Percentiles rank a stretch among this genome's conserved stretches.
Evolutionary conservation across 1,284 basidiomycete species (phyloP).

Genomic region (Cystobasidium slooffiae): DNA sequence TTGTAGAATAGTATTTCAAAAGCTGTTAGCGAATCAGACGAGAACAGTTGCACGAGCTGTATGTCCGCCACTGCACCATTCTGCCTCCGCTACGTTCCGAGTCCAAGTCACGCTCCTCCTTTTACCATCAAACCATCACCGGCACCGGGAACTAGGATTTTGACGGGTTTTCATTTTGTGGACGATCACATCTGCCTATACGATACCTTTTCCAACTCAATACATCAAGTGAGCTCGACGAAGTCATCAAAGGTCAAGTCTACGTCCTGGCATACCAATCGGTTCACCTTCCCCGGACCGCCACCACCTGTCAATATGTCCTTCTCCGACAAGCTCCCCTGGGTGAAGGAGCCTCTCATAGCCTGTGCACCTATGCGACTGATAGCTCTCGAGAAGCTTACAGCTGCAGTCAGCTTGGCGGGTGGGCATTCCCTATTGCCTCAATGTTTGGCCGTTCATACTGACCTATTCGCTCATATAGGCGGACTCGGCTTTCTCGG

Average conservation of each 20-base stretch:
- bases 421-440: not conserved
- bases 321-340: slow-evolving; percentile 15
- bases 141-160: too few species aligned
- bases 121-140: too few species aligned
- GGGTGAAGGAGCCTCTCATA: slow-evolving; percentile 28
- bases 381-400: slow-evolving; percentile 21
- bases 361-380: slow-evolving; percentile 28
- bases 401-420: slow-evolving; percentile 20
- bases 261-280: not conserved
- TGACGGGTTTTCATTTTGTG: too few species aligned
- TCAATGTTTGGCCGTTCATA: not conserved
- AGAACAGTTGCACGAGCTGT: too few species aligned
- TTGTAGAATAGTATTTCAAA: too few species aligned
- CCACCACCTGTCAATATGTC: slow-evolving; percentile 10
- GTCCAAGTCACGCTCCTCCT: too few species aligned
- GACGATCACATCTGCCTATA: too few species aligned
- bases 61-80: too few species aligned
- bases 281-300: not conserved
- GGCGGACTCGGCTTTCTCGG: slow-evolving; percentile 43
- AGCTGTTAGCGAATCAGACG: too few species aligned
- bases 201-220: not conserved
- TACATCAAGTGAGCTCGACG: not conserved
- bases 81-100: too few species aligned
- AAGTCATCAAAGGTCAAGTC: not conserved
- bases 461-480: not conserved